These are phyloP conservation scores for Verticillium dahliae DNA, from an alignment of 2,329 filamentous ascomycete species.

Conservation along the genomic window DNA sequence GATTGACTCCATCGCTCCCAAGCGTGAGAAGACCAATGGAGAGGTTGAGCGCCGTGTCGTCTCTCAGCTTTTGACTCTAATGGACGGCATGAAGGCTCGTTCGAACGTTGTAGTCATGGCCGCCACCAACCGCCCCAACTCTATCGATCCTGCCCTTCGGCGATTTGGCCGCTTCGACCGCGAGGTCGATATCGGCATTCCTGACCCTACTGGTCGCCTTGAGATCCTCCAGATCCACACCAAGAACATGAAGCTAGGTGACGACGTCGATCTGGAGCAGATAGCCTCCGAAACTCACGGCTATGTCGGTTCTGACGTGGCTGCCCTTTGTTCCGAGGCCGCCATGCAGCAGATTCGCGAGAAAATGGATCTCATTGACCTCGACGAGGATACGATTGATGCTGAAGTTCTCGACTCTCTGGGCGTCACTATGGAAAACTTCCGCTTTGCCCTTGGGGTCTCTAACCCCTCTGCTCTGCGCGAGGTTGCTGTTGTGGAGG, in stretches of 20 bases:
- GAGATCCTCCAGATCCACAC: constrained; percentile 99
- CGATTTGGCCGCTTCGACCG: constrained; percentile 98
- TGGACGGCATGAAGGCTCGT: constrained; percentile 99
- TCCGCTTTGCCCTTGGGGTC: constrained; percentile 95
- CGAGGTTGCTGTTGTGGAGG: constrained; percentile 97
- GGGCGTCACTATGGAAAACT: constrained; percentile 99
- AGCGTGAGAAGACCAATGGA: constrained; percentile 99
- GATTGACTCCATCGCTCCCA: constrained; percentile 97
- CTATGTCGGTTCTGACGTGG: constrained; percentile 97
- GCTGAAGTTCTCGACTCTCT: constrained; percentile 97
- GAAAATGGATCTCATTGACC: constrained; percentile 99
- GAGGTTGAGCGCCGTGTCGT: constrained; percentile 98
- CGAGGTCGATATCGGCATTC: constrained; percentile 97
- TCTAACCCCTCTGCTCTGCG: constrained; percentile 98
- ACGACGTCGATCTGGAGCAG: constrained; percentile 93
- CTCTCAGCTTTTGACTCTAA: constrained; percentile 89
- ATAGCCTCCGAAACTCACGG: constrained; percentile 98
- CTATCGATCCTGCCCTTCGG: constrained; percentile 93
- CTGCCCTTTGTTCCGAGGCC: constrained; percentile 95
- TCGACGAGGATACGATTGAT: constrained; percentile 98
- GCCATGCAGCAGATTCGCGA: constrained; percentile 99
- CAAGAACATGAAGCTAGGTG: constrained; percentile 99
- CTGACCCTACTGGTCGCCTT: constrained; percentile 94
- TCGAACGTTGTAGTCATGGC: constrained; percentile 99
- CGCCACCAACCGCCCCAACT: constrained; percentile 97